A percentile compares a stretch with the other conserved stretches of the same genome.
Evolutionary conservation across 1,139 yeast genomes (phyloP).

Genomic region (Debaryomyces sp.): DNA sequence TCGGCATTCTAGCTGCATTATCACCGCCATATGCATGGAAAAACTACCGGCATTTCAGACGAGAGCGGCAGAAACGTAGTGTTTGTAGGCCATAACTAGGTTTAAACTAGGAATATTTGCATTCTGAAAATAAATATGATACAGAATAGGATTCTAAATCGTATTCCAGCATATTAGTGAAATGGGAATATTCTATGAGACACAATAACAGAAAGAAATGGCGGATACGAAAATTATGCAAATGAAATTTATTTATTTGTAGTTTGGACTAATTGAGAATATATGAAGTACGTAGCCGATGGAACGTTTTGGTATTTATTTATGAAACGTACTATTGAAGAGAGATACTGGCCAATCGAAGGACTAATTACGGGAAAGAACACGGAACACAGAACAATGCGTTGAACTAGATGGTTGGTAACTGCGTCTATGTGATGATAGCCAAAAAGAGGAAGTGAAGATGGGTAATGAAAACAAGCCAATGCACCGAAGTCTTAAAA

Average conservation of each 20-base stretch:
- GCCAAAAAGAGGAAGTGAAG: not conserved
- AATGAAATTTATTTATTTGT: conserved; percentile 1
- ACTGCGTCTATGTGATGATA: not conserved
- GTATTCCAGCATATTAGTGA: not conserved
- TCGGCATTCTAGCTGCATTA: conserved; percentile 1
- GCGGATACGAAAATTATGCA: not conserved
- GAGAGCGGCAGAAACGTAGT: not conserved
- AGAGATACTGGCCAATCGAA: not conserved
- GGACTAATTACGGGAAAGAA: not conserved
- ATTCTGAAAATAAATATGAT: not conserved
- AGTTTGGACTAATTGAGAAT: not conserved
- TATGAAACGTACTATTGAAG: not conserved
- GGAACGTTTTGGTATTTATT: conserved; percentile 1
- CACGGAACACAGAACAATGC: not conserved
- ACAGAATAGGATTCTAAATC: not conserved
- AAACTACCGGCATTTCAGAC: not conserved
- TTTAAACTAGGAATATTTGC: not conserved
- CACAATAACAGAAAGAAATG: not conserved
- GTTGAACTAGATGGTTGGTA: not conserved
- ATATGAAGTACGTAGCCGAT: not conserved
- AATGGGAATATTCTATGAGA: too few species aligned
- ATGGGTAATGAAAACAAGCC: not conserved
- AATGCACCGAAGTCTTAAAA: not conserved
- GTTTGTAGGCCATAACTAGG: not conserved
- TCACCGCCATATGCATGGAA: not conserved